Conservation (phyloP, 306 rosid species). For the Carpinus fangiana region DNA sequence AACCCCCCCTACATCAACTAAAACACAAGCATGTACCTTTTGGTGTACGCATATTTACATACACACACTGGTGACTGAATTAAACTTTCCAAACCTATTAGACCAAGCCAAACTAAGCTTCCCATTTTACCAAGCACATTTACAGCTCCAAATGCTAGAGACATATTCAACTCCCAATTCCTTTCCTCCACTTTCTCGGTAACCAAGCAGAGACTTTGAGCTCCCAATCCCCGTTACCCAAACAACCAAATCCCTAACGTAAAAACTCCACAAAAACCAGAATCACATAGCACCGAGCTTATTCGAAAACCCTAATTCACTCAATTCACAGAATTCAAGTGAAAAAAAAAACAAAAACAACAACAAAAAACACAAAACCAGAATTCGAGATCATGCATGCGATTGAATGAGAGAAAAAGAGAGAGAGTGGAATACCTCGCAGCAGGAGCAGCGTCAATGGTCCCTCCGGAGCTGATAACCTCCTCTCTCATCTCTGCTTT, state of each 20-base stretch:
- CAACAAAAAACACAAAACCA: conserved; percentile 15
- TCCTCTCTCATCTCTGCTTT: conserved; percentile 77
- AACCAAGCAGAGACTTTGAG: conserved; percentile 8
- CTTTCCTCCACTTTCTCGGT: not conserved
- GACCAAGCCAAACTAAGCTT: not conserved
- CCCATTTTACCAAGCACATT: conserved; percentile 2
- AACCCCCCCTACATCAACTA: not conserved
- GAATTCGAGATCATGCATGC: conserved; percentile 22
- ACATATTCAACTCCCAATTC: not conserved
- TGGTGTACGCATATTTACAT: not conserved
- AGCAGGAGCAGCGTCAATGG: conserved; percentile 82
- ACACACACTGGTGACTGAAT: not conserved
- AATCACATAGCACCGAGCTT: not conserved
- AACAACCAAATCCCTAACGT: conserved; percentile 20
- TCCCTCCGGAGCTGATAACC: conserved; percentile 93
- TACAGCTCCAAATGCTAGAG: not conserved
- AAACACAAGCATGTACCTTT: not conserved
- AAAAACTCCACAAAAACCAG: not conserved
- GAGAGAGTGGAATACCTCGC: conserved; percentile 56
- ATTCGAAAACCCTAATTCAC: conserved; percentile 44
- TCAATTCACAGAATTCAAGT: conserved; percentile 11
- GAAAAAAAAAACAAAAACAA: not conserved
- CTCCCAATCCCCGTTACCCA: conserved; percentile 12
- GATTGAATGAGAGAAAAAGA: not conserved
- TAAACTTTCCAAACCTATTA: not conserved